Evolutionary conservation across 2,329 filamentous ascomycete genomes (phyloP), one percentile per base, ranked within the genome.

Genomic region (Penicillium sclerotigenum): DNA sequence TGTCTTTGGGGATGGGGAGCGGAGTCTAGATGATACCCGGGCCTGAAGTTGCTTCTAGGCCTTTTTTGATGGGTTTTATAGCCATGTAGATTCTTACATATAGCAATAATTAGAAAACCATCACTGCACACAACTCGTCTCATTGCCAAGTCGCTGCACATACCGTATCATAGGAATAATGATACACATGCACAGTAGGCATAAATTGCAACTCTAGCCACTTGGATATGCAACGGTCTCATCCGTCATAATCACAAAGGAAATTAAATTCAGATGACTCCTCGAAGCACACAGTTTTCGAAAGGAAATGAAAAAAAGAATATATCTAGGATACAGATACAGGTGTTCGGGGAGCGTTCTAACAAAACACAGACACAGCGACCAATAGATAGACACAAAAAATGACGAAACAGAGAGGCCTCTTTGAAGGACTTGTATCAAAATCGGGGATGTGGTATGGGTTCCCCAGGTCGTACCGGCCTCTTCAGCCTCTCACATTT

Each of bases 1-100:
- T 0, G 38, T 87, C 0, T 97, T 95, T 78, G 93, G 93, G 0
- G 89, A 97, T 68, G 94, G 94, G 0, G 93, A 97, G 79, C 83
- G 84, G 64, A 86, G 83, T 1, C 67, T 79, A 20, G 65, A 63
- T 36, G 60, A 68, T 61, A 61, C 53, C 18, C 45, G 36, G 20
- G 29, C 56, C 28, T 47, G 41, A 47, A 40, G 18, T 42, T 37
- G 16, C 18, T 33, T 51, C 16, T 33, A 29, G 18, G 28, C 28
- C 16, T 20, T 24, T 36, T 22, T 36, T 11, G 38, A 18, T 38
- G 22, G 18, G 10, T 20, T 37, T 18, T 20, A 24, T 31, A 34
- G 31, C 18, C 28, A 10, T 33, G 14, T 40, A 43, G 28, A 20
- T 48, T 48, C n/a, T 40, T 36, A 14, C 42, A 52, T 31, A 38